Evolutionary conservation across 1,139 yeast species (phyloP), one percentile per base, ranked within the genome.

Genomic region (Nakaseomyces sp.): DNA sequence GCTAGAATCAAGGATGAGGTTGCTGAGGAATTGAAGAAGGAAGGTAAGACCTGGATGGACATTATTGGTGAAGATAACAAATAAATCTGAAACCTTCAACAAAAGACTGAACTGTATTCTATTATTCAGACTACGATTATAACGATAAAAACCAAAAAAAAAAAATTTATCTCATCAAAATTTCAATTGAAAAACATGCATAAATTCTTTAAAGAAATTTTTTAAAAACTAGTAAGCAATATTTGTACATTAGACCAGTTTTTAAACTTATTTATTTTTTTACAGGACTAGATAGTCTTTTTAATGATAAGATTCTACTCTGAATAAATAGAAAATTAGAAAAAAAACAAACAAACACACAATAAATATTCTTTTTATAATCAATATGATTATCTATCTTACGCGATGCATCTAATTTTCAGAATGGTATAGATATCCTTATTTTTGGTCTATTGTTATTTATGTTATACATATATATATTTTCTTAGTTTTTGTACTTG

Each of bases 41-140:
- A 81, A 61, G 93, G 88, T 18, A 81, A 81, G 65, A 81, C 88
- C 3, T 89, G 96, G 96, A 69, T 73, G 60, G 78, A 85, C 60
- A 80, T 84, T 46, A 70, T 84, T 39, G 88, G 87, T 18, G 64
- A 67, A 47, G 81, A 77, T 53, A 72, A 67, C 53, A 56, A 60
- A 47, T 67, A 19, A 26, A 9, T 10, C 5, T 5, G 13, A 20
- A 18, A 13, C 5, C 18, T 30, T 5, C 17, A 22, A 22, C 24
- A 22, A 22, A 22, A 22, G 6, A 22, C 9, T 22, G 24, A 22
- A 9, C 9, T 22, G 9, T 22, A 22, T 22, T 9, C 33, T 15
- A 7, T 13, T 13, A 15, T 15, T 13, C 19, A 30, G 8, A 30
- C 33, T 30, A 30, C 19, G 33, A 30, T 30, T 12, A 9, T 30